Percentiles rank a stretch among this genome's conserved stretches.
phyloP scores from a whole-genome alignment of 2,329 filamentous ascomycete genomes.

The Fonsecaea multimorphosa region DNA sequence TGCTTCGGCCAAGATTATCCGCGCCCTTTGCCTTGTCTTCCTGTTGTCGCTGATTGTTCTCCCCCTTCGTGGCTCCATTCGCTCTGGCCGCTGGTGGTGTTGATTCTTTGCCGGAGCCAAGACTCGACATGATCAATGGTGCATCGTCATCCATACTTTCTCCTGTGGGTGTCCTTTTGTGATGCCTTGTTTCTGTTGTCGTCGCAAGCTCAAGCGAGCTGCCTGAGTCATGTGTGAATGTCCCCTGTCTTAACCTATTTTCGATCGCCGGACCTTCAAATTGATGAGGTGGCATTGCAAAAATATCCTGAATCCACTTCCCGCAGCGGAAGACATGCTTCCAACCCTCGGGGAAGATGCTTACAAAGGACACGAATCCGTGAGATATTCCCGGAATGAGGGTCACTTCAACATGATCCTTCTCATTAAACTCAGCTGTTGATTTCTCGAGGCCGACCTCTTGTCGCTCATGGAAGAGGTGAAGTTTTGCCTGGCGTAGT shows the following conservation, averaged over 20 bases:
- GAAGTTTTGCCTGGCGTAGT: slow-evolving; percentile 76
- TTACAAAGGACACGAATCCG: slow-evolving; percentile 90
- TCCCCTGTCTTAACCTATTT: slow-evolving; percentile 38
- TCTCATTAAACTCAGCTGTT: slow-evolving; percentile 69
- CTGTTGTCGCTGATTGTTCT: slow-evolving; percentile 19
- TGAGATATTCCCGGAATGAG: slow-evolving; percentile 89
- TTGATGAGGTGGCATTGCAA: slow-evolving; percentile 60
- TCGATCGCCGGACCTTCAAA: slow-evolving; percentile 47
- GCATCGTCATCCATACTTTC: slow-evolving; percentile 61
- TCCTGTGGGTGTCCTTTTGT: slow-evolving; percentile 45
- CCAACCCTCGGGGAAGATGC: slow-evolving; percentile 88
- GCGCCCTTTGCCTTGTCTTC: slow-evolving; percentile 28
- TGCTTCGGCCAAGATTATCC: slow-evolving; percentile 43
- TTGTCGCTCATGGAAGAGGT: slow-evolving; percentile 61
- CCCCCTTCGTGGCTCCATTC: background rate
- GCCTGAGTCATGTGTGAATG: slow-evolving; percentile 26
- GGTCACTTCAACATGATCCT: slow-evolving; percentile 78
- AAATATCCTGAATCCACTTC: slow-evolving; percentile 81
- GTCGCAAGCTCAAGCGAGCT: slow-evolving; percentile 26
- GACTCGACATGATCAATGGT: slow-evolving; percentile 40
- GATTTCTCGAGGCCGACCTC: slow-evolving; percentile 62
- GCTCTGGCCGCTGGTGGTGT: background rate
- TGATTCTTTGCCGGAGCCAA: slow-evolving; percentile 22
- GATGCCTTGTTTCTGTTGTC: slow-evolving; percentile 37
- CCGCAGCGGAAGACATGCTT: slow-evolving; percentile 80